Base-by-base conservation (phyloP, 345 rosid species). In the Arabidopsis arenosa region DNA sequence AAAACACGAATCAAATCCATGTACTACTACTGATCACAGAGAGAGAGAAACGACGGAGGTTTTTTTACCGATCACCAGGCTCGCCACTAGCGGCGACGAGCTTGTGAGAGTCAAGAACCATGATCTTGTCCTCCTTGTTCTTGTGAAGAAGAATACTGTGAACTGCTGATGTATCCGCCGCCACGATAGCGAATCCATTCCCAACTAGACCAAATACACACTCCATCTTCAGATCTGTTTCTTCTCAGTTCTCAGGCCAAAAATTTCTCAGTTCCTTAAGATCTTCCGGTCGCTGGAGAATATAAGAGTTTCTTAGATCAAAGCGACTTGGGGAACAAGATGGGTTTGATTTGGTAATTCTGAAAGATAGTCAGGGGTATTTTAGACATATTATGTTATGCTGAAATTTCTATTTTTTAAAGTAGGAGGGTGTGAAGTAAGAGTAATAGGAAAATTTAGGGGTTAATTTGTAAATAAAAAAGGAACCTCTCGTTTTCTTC, bases 11-110 rank as follows among this genome's bases (percentile, higher is more conserved):
- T 9, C 21, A 39, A 55, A 66, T 1, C 4, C 36, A 51, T 18
- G 7, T 23, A 63, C 39, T 17, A 37, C 43, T 12, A 28, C 32
- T 28, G 39, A 52, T 58, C 55, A 35, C 7, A 72, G 5, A 56
- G 3, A 54, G 17, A 68, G 40, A 57, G 44, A 51, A 26, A n/a
- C 23, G 53, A 9, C 28, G 54, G 63, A 45, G 53, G 33, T 14
- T 4, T 4, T 4, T 66, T 74, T 67, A 92, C 97, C 97, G 81
- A 80, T 94, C 98, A 52, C 98, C 97, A 39, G 99, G 81, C 86
- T 92, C 97, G 23, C 99, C 99, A 66, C 97, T 92, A 28, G 97
- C 97, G 64, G 97, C 99, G 77, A 89, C 62, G 74, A 95, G 97
- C 84, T 92, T 95, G 85, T 92, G 97, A 45, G 97, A 92, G 63